These are phyloP conservation scores for Stemphylium lycopersici DNA, from an alignment of 2,329 filamentous ascomycete species.

Conservation along the genomic window DNA sequence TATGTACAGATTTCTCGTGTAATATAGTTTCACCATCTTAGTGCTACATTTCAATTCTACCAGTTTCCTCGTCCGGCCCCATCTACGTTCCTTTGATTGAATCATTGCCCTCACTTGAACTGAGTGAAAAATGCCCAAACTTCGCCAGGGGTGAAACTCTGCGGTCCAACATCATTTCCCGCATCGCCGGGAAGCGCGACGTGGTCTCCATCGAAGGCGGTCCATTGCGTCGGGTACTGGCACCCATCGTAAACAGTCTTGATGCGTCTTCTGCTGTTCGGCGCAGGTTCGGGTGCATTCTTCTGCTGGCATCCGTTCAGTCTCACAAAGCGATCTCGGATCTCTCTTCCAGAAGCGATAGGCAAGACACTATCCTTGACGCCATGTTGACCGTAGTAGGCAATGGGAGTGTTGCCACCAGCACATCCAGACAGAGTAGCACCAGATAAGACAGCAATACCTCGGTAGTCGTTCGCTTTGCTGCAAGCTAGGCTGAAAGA, in stretches of 20 bases:
- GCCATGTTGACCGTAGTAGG: conserved; percentile 52
- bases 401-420: conserved; percentile 49
- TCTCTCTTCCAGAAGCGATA: conserved; percentile 42
- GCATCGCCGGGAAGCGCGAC: conserved; percentile 25
- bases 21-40: not conserved
- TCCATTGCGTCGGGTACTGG: conserved; percentile 45
- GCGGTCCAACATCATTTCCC: conserved; percentile 13
- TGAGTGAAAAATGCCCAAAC: conserved; percentile 46
- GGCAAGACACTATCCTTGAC: conserved; percentile 47
- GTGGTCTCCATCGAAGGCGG: conserved; percentile 29
- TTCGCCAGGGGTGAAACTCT: conserved; percentile 31
- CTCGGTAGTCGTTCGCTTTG: conserved; percentile 48
- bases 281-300: conserved; percentile 24
- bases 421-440: conserved; percentile 27
- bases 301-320: conserved; percentile 47
- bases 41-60: not conserved
- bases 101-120: conserved; percentile 7
- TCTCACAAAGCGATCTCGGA: conserved; percentile 49
- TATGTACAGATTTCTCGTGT: conserved; percentile 3
- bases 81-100: not conserved
- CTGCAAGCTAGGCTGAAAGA: conserved; percentile 53
- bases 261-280: conserved; percentile 16
- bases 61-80: not conserved
- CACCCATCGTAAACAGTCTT: conserved; percentile 36
- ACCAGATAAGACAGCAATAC: conserved; percentile 43